Conservation (phyloP, 139 green algal genomes). For the Chara braunii region DNA sequence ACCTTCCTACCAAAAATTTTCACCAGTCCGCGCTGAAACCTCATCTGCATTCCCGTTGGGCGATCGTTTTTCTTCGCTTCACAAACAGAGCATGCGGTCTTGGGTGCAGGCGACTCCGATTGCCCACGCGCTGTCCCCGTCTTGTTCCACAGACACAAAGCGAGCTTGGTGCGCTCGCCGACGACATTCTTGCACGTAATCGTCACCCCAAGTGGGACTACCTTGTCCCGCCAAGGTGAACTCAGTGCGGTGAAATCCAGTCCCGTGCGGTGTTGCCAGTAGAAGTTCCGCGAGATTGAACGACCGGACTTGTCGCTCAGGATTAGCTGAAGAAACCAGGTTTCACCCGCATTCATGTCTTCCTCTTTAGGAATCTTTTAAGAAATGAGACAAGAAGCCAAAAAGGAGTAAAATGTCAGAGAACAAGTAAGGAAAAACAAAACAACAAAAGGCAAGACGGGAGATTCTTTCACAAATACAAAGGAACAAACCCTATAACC, state of each 20-base stretch:
- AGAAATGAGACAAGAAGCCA: too few relatives aligned
- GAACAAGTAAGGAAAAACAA: slow-evolving; percentile 1
- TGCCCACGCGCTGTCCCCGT: not conserved
- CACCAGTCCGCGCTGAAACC: too few relatives aligned
- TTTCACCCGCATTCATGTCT: not conserved
- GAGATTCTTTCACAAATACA: not conserved
- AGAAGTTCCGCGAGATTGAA: slow-evolving; percentile 32
- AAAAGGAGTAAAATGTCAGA: slow-evolving; percentile 17
- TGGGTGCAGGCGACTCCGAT: slow-evolving; percentile 4
- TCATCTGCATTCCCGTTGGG: too few relatives aligned
- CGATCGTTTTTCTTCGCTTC: not conserved
- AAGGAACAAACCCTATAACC: not conserved
- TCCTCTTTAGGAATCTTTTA: slow-evolving; percentile 13
- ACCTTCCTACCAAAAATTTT: too few relatives aligned
- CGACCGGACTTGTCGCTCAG: not conserved
- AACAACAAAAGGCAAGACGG: not conserved
- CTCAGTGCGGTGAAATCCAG: slow-evolving; percentile 12
- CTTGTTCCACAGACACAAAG: too few relatives aligned
- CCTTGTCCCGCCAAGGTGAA: slow-evolving; percentile 3
- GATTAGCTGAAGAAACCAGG: slow-evolving; percentile 21
- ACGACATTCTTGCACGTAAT: too few relatives aligned
- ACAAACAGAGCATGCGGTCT: not conserved
- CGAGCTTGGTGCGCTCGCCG: too few relatives aligned
- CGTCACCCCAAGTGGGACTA: slow-evolving; percentile 6
- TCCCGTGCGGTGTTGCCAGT: slow-evolving; percentile 23